Conservation (phyloP, 495 filamentous ascomycete species). For the Cairneyella variabilis region DNA sequence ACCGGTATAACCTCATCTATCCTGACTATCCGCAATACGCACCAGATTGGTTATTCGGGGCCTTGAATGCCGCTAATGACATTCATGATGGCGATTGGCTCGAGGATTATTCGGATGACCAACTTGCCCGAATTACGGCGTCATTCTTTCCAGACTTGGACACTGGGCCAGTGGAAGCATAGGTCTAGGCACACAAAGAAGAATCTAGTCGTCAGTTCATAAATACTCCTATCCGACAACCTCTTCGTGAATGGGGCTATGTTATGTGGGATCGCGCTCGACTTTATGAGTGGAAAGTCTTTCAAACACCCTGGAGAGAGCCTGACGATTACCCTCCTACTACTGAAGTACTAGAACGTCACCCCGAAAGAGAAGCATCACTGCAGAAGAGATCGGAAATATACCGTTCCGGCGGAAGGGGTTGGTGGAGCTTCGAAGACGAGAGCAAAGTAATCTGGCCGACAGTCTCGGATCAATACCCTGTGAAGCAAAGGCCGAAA, state of each 20-base stretch:
- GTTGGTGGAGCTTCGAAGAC: conserved; percentile 17
- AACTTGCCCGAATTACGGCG: not conserved
- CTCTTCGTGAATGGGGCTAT: conserved; percentile 18
- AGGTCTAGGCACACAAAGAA: conserved; percentile 1
- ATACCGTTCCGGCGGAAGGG: conserved; percentile 1
- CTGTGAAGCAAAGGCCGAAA: conserved; percentile 7
- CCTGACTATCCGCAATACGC: not conserved
- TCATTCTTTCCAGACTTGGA: conserved; percentile 2
- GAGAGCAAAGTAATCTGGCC: conserved; percentile 12
- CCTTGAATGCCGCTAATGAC: not conserved
- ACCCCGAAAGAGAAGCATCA: not conserved
- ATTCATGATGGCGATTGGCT: not conserved
- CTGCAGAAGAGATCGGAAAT: not conserved
- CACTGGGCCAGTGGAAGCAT: conserved; percentile 5
- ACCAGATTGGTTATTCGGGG: not conserved
- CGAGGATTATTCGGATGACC: not conserved
- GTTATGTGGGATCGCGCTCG: conserved; percentile 23
- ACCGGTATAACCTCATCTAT: not conserved
- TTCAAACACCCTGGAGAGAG: not conserved
- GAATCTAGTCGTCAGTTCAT: not conserved
- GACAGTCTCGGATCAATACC: not conserved
- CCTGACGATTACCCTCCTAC: not conserved
- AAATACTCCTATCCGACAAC: not conserved
- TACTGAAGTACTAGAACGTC: not conserved
- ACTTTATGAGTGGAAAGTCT: conserved; percentile 2